These are phyloP conservation scores for Jatropha curcas DNA, from an alignment of 345 rosid genomes.

Conservation along the genomic window DNA sequence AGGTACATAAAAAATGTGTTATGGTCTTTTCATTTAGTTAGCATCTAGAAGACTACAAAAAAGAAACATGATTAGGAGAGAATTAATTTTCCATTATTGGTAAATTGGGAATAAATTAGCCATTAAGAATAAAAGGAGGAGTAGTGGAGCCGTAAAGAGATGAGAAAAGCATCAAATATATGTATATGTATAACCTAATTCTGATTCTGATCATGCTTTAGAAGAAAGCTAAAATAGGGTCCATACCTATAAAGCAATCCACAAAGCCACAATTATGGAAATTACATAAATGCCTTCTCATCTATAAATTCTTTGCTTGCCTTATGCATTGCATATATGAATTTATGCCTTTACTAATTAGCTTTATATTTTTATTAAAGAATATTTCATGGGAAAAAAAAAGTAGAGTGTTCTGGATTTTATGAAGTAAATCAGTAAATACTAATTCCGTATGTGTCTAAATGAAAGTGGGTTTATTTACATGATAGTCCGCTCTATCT, in stretches of 20 bases:
- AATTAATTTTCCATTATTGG: too few relatives aligned
- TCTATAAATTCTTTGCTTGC: constrained; percentile 39
- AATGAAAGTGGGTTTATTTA: too few relatives aligned
- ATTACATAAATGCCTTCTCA: not conserved
- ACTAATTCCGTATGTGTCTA: too few relatives aligned
- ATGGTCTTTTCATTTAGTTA: not conserved
- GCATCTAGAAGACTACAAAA: not conserved
- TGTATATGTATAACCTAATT: constrained; percentile 22
- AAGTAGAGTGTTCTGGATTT: too few relatives aligned
- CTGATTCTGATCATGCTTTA: constrained; percentile 31
- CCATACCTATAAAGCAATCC: constrained; percentile 16
- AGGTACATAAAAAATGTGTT: not conserved
- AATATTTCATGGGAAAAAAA: too few relatives aligned
- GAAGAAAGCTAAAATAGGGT: constrained; percentile 25
- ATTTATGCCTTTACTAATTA: constrained; percentile 25
- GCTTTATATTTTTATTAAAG: too few relatives aligned
- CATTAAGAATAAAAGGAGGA: constrained; percentile 8
- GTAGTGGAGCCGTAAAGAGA: constrained; percentile 31
- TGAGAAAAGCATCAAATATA: constrained; percentile 24
- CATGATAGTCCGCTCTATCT: too few relatives aligned
- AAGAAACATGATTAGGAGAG: too few relatives aligned
- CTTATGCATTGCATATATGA: constrained; percentile 22
- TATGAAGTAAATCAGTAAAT: too few relatives aligned
- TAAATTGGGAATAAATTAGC: not conserved
- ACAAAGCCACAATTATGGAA: not conserved